phyloP scores from a whole-genome alignment of 495 filamentous ascomycete genomes.

The Sabuloglossum arenarium region DNA sequence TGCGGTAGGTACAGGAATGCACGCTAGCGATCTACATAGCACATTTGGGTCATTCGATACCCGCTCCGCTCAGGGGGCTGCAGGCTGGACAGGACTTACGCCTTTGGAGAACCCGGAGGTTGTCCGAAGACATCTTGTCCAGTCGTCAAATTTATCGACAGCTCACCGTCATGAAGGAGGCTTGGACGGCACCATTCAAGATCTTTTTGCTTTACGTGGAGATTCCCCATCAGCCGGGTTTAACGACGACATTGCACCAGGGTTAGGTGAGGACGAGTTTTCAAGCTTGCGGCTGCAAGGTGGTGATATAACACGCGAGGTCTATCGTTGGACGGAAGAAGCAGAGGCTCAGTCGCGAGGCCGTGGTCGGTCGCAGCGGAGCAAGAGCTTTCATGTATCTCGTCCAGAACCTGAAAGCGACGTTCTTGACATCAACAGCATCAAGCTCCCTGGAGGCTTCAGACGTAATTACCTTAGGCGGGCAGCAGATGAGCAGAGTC shows the following conservation, averaged over 20 bases:
- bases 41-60: constrained; percentile 68
- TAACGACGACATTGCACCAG: constrained; percentile 23
- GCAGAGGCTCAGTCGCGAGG: constrained; percentile 34
- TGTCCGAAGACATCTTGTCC: constrained; percentile 62
- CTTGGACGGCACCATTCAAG: neutral
- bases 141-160: constrained; percentile 26
- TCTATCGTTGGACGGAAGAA: constrained; percentile 88
- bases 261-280: constrained; percentile 56
- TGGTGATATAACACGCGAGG: constrained; percentile 80
- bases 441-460: constrained; percentile 85
- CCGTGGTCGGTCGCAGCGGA: constrained; percentile 38
- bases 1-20: constrained; percentile 22
- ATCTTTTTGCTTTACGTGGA: constrained; percentile 6
- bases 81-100: constrained; percentile 16
- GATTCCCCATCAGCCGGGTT: constrained; percentile 12
- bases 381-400: constrained; percentile 63
- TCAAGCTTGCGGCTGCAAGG: constrained; percentile 83
- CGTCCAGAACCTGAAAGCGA: constrained; percentile 61
- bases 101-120: constrained; percentile 64
- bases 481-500: constrained; percentile 36
- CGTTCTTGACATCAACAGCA: constrained; percentile 60
- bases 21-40: constrained; percentile 31
- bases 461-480: constrained; percentile 68
- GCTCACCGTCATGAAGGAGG: neutral
- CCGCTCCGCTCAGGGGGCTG: constrained; percentile 22